Conservation (phyloP, 305 asterid species). For the Fraxinus latifolia region DNA sequence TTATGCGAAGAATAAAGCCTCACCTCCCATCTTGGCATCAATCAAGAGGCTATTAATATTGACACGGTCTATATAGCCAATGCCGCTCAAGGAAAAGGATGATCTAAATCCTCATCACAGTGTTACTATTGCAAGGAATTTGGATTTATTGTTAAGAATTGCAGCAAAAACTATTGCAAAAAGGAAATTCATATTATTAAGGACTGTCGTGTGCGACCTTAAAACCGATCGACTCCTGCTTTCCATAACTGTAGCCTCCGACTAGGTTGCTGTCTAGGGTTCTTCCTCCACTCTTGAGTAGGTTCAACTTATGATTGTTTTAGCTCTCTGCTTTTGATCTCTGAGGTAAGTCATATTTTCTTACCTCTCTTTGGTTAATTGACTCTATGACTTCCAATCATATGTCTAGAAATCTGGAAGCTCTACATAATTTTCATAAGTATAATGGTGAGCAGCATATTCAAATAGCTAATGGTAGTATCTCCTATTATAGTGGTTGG, state of each 20-base stretch:
- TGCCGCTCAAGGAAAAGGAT: neutral
- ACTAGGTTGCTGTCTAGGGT: neutral
- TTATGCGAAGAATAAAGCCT: neutral
- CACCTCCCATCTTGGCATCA: neutral
- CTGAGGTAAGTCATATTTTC: neutral
- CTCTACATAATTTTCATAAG: neutral
- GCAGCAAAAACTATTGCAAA: neutral
- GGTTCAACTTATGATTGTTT: neutral
- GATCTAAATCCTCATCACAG: neutral
- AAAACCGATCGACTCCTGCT: neutral
- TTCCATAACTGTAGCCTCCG: neutral
- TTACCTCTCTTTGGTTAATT: neutral
- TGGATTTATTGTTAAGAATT: neutral
- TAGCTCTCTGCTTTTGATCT: neutral
- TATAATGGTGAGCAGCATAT: neutral
- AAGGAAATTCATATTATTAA: neutral
- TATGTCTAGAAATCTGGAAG: neutral
- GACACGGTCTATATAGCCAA: neutral
- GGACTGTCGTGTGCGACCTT: neutral
- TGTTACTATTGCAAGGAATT: neutral
- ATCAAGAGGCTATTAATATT: neutral
- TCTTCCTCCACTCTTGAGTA: neutral
- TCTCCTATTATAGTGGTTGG: neutral
- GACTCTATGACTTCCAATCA: neutral
- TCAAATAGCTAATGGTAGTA: neutral